Evolutionary conservation across 2,329 filamentous ascomycete genomes (phyloP), one percentile per base, ranked within the genome.

Genomic region (Madurella fahalii): DNA sequence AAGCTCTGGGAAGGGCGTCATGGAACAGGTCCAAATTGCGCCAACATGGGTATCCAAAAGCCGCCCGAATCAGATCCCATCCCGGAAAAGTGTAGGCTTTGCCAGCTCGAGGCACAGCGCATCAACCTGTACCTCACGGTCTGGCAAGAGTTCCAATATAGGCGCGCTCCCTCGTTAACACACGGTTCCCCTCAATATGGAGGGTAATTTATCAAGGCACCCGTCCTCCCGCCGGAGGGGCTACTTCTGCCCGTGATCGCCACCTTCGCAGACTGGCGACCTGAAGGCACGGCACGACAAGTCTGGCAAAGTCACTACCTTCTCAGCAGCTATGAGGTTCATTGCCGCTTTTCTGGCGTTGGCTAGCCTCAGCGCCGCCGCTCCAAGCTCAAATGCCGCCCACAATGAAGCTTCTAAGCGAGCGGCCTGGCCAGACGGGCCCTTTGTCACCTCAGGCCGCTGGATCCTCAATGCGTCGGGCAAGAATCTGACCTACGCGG

Each of bases 401-500:
- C 31, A 40, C 1, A 34, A 54, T 43, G 45, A 34, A 4, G 13
- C 17, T 4, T 32, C 50, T 16, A 41, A 49, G 2, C 59, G 56
- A 9, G 54, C 60, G 2, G 45, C 43, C 18, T 76, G 73, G 73
- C 74, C 74, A 18, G 70, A 74, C 34, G 73, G 69, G 0, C 77
- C 77, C 0, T 71, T 80, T 37, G 65, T 65, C 53, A 66, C 71
- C 20, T 67, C 68, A 0, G 76, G 72, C 1, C 67, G 73, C 2
- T 72, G 71, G 62, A 74, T 79, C 47, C 68, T 71, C 42, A 72
- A 78, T 55, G 67, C 72, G 1, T 67, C 69, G 0, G 74, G 74
- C 39, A 64, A 71, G 2, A 72, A 70, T 34, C 68, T 82, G 34
- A 76, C 72, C 7, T 77, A 79, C 52, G 80, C 77, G 4, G 82